Percentiles rank a stretch among this genome's conserved stretches.
Conservation (phyloP, 73 alveolate species). For the Tetrahymena thermophila region DNA sequence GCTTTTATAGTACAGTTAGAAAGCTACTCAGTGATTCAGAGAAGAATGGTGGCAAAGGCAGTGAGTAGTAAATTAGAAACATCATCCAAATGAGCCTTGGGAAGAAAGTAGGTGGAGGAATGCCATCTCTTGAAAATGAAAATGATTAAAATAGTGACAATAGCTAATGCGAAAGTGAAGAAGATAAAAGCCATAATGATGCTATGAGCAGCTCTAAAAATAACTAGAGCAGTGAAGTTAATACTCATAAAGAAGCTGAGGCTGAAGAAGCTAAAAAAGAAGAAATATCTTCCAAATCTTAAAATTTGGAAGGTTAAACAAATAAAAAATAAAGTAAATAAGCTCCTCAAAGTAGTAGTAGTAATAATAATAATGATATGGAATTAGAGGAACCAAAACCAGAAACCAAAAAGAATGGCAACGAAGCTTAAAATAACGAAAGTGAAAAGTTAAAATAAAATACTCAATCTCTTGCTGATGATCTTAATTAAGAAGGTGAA, state of each 20-base stretch:
- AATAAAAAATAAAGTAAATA: background rate
- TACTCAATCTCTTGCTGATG: background rate
- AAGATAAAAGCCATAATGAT: background rate
- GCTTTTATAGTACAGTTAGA: conserved; percentile 38
- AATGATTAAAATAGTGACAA: background rate
- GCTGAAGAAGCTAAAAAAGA: background rate
- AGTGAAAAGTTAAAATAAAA: background rate
- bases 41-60: conserved; percentile 11
- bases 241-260: background rate
- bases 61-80: background rate
- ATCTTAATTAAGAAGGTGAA: background rate
- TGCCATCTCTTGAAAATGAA: background rate
- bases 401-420: background rate
- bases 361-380: background rate
- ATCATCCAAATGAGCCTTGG: background rate
- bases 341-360: background rate
- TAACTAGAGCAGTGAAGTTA: background rate
- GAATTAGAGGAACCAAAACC: background rate
- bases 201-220: background rate
- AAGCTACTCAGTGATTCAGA: conserved; percentile 41
- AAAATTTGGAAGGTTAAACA: background rate
- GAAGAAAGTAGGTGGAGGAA: background rate
- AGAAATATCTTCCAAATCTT: background rate
- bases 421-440: background rate
- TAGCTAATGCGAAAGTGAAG: background rate